Base-by-base conservation (phyloP, 768 basidiomycete species). In the Tulasnella sp. region DNA sequence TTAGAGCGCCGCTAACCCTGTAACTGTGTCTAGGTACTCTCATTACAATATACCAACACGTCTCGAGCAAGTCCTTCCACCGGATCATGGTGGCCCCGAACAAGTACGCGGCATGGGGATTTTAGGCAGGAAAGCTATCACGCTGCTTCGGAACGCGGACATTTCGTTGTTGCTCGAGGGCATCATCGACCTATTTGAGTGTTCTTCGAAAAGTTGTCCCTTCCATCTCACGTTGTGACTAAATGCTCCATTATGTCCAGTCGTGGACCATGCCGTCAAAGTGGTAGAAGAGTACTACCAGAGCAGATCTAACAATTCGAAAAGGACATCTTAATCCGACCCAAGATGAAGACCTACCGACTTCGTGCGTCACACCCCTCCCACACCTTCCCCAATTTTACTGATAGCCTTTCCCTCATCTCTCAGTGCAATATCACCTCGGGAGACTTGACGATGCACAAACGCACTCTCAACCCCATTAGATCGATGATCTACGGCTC, bases 371-470 rank as follows among this genome's bases (percentile, higher is more conserved):
- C 35, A 19, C 76, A 26, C 32, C 12, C 26, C 34, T 29, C 44
- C 16, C 6, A 19, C 6, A 16, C 35, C 44, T 35, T 26, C 67
- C 32, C 35, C 22, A 41, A 39, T 52, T 73, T 62, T 12, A 47
- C 34, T 26, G 66, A 37, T 22, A 9, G 29, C 7, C 14, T 5
- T n/a, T n/a, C n/a, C n/a, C n/a, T n/a, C n/a, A n/a, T n/a, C n/a
- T n/a, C n/a, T n/a, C n/a, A 90, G 89, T 92, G 52, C 90, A n/a
- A 91, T 76, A 89, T 92, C 72, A 82, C 91, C 22, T 88, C 88
- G 52, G 90, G 89, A 17, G 90, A 92, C 75, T 83, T 92, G 4
- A 88, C 87, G 72, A 80, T 90, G 63, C 88, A 89, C 78, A 90
- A 90, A 77, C 85, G 89, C 26, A 90, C 90, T 2, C 82, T 91